Evolutionary conservation across 2,329 filamentous ascomycete species (phyloP).

Genomic region (Chaetomium globosum): DNA sequence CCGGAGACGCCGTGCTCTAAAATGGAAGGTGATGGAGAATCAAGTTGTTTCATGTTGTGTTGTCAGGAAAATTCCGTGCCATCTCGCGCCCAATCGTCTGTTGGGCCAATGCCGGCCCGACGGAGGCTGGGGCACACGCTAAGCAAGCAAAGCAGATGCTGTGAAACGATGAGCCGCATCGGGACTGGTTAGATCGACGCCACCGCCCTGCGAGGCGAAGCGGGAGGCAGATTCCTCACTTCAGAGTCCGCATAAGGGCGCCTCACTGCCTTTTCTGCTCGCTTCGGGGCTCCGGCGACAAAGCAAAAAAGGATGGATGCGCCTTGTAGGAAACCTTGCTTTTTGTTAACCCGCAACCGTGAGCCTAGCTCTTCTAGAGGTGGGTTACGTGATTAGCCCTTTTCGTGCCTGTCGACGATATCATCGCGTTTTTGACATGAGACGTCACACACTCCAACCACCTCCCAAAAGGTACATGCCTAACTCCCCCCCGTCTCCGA

Average conservation of each 20-base stretch:
- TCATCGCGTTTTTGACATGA: background rate
- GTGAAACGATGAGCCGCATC: background rate
- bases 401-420: background rate
- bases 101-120: background rate
- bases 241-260: background rate
- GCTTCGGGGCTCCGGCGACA: too few relatives aligned
- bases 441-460: too few relatives aligned
- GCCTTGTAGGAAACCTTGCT: too few relatives aligned
- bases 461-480: too few relatives aligned
- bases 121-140: background rate
- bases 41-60: background rate
- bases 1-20: background rate
- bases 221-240: background rate
- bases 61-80: background rate
- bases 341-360: too few relatives aligned
- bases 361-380: background rate
- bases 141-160: background rate
- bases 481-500: too few relatives aligned
- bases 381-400: background rate
- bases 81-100: background rate
- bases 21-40: background rate
- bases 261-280: background rate
- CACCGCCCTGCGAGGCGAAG: background rate
- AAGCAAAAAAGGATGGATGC: background rate
- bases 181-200: background rate